These are phyloP conservation scores for Arachis monticola DNA, from an alignment of 331 rosid genomes.

Conservation along the genomic window DNA sequence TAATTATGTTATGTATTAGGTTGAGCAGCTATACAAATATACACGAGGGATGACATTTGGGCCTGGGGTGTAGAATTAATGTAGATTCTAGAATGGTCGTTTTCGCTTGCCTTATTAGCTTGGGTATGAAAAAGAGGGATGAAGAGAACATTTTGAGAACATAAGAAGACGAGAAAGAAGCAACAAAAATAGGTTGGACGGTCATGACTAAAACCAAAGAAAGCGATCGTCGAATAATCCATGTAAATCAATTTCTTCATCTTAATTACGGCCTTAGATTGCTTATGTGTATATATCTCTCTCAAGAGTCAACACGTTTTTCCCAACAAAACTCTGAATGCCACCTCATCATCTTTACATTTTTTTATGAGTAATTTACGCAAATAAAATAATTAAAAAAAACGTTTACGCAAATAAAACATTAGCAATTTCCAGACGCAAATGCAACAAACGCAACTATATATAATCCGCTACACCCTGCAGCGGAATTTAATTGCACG, in stretches of 20 bases:
- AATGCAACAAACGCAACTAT: no score
- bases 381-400: no score
- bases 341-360: background rate
- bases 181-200: slow-evolving; percentile 47
- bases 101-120: slow-evolving; percentile 4
- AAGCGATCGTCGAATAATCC: slow-evolving; percentile 15
- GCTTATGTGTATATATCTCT: background rate
- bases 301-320: slow-evolving; percentile 22
- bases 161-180: slow-evolving; percentile 48
- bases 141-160: slow-evolving; percentile 48
- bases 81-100: slow-evolving; percentile 38
- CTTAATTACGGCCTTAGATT: background rate
- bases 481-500: no score
- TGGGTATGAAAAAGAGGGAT: no score
- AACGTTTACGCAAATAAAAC: no score
- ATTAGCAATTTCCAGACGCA: no score
- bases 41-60: no score
- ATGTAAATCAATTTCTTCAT: background rate
- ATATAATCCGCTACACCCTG: no score
- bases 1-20: background rate
- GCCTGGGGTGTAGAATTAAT: no score
- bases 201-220: slow-evolving; percentile 33
- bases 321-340: slow-evolving; percentile 19
- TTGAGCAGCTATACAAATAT: background rate
- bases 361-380: background rate